phyloP scores from a whole-genome alignment of 2,329 filamentous ascomycete species.

The Fusarium longipes region DNA sequence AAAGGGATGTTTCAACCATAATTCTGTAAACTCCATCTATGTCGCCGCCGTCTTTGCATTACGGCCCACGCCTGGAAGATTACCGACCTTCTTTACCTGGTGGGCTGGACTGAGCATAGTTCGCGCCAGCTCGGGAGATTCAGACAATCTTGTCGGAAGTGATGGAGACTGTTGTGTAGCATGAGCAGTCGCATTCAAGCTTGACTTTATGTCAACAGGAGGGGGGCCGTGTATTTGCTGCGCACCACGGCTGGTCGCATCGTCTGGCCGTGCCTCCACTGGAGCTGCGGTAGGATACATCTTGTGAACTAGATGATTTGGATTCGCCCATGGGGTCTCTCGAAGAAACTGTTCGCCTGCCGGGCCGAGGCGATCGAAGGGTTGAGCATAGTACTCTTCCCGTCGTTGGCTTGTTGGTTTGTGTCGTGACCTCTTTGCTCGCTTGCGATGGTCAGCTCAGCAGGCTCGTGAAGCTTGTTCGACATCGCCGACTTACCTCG shows the following conservation, averaged over 20 bases:
- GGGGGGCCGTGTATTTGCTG: conserved; percentile 33
- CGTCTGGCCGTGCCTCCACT: conserved; percentile 21
- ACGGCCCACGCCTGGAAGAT: conserved; percentile 48
- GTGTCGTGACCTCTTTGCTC: conserved; percentile 50
- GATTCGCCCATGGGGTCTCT: conserved; percentile 92
- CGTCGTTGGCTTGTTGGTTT: conserved; percentile 56
- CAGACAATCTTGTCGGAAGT: conserved; percentile 48
- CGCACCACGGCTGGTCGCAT: conserved; percentile 34
- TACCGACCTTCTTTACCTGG: conserved; percentile 51
- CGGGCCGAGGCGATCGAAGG: conserved; percentile 66
- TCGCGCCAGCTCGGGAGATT: conserved; percentile 59
- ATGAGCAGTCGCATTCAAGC: conserved; percentile 41
- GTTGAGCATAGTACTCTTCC: conserved; percentile 61
- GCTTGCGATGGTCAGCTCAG: conserved; percentile 47
- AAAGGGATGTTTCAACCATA: conserved; percentile 24
- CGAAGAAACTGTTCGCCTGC: conserved; percentile 89
- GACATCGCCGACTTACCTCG: conserved; percentile 66
- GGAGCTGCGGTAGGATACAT: conserved; percentile 51
- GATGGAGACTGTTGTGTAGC: conserved; percentile 46
- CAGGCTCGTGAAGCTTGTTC: conserved; percentile 37
- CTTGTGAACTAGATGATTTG: conserved; percentile 79
- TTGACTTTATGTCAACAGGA: conserved; percentile 40
- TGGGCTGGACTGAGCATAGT: conserved; percentile 50
- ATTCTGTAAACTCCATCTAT: conserved; percentile 32
- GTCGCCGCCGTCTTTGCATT: conserved; percentile 52